Evolutionary conservation across 192 early-diverging fungal genomes (phyloP), one percentile per base, ranked within the genome.

Genomic region (Kickxella alabastrina): DNA sequence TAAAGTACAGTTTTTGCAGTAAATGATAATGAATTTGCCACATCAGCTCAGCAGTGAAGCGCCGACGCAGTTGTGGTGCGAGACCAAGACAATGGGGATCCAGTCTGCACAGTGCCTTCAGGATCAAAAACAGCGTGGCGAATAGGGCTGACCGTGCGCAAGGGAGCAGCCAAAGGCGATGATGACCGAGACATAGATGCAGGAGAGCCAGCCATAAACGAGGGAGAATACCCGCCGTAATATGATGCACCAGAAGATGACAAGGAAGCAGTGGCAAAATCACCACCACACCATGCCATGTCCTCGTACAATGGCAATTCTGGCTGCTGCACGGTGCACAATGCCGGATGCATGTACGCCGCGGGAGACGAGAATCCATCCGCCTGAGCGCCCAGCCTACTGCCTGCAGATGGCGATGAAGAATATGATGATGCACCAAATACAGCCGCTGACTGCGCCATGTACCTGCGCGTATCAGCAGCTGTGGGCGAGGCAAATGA

Each of bases 271-370:
- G n/a, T n/a, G n/a, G 39, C 44, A 21, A 43, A 56, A 25, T 55
- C 58, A 32, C 53, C 49, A 0, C 51, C 70, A 43, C 60, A 31
- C 70, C 70, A 74, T 15, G 70, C 70, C 50, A 67, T 48, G 28
- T 74, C 70, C 55, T 62, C 63, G 44, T 59, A 74, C 64, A 74
- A 34, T 28, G 70, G 70, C 28, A 74, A 55, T 52, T 59, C 60
- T 9, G 41, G n/a, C n/a, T n/a, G 46, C 54, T 53, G 48, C 45
- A 53, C 26, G 3, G 21, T 40, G 43, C 44, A 22, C 34, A 55
- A 36, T 40, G 48, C 3, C 9, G 32, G 47, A 47, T 58, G 56
- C 45, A 49, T 50, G 57, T 51, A 51, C 0, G 28, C 46, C 32
- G 56, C 24, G 32, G 45, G 56, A 13, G 57, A 38, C 22, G 29